Percentiles rank a stretch among this genome's conserved stretches.
phyloP scores from a whole-genome alignment of 176 grass and related monocot genomes.

The Alloteropsis semialata region DNA sequence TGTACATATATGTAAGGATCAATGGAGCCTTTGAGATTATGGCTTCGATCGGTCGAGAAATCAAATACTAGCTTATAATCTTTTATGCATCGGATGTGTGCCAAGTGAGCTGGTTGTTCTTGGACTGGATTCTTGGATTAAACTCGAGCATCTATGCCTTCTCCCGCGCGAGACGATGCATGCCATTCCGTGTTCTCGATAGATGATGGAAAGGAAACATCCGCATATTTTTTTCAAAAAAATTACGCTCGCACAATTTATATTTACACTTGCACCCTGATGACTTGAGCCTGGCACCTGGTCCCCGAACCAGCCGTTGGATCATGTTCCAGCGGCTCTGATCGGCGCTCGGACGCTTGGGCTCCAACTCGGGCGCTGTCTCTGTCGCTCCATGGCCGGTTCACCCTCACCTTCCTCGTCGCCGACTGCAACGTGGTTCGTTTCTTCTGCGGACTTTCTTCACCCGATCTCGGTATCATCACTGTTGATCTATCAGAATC shows the following conservation, averaged over 20 bases:
- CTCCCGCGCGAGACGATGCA: not conserved
- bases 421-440: not conserved
- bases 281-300: not conserved
- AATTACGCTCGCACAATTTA: not conserved
- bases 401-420: not conserved
- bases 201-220: not conserved
- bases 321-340: not conserved
- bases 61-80: no score
- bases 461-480: not conserved
- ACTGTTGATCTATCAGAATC: not conserved
- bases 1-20: constrained; percentile 22
- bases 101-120: not conserved
- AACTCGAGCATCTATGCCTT: not conserved
- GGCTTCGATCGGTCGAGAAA: constrained; percentile 8
- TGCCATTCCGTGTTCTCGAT: not conserved
- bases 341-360: not conserved
- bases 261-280: not conserved
- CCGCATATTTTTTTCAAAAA: not conserved
- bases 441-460: not conserved
- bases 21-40: not conserved
- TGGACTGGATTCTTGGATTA: not conserved
- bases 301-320: not conserved
- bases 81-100: not conserved
- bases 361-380: not conserved
- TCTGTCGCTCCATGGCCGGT: not conserved